Evolutionary conservation across 352 stramenopile genomes (phyloP).

Genomic region (Phytophthora pseudosyringae): DNA sequence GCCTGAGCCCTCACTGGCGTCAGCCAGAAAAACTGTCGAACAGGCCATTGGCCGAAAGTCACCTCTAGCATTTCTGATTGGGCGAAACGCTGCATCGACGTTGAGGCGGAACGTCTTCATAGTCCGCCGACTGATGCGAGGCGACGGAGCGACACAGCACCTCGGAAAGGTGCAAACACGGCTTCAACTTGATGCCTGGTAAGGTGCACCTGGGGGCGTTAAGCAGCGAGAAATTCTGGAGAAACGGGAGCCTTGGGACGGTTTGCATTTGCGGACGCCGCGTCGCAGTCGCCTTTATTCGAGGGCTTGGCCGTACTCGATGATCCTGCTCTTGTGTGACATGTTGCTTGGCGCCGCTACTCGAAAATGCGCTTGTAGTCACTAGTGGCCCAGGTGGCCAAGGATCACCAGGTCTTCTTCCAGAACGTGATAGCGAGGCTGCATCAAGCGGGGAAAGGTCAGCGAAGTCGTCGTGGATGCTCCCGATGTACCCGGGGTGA

Average conservation of each 20-base stretch:
- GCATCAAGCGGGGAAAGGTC: conserved; percentile 42
- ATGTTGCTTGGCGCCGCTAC: not conserved
- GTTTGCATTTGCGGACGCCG: not conserved
- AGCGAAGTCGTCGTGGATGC: not conserved
- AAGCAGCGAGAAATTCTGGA: not conserved
- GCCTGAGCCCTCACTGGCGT: conserved; percentile 14
- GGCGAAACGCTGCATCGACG: not conserved
- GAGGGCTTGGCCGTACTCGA: no score
- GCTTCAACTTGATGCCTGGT: not conserved
- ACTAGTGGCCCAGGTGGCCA: conserved; percentile 33
- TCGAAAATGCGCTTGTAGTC: not conserved
- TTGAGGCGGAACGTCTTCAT: not conserved
- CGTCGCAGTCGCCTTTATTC: conserved; percentile 6
- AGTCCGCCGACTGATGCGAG: not conserved
- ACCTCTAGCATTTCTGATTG: conserved; percentile 7
- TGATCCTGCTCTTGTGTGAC: not conserved
- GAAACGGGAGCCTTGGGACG: not conserved
- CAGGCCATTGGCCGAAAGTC: conserved; percentile 34
- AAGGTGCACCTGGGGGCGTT: not conserved
- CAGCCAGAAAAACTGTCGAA: conserved; percentile 34
- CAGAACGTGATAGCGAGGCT: conserved; percentile 42
- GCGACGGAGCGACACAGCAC: not conserved
- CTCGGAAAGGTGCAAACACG: no score
- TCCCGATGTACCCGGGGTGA: conserved; percentile 22
- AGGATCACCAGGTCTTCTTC: conserved; percentile 60